Evolutionary conservation across 768 basidiomycete genomes (phyloP).

Genomic region (Leccinum boreale): DNA sequence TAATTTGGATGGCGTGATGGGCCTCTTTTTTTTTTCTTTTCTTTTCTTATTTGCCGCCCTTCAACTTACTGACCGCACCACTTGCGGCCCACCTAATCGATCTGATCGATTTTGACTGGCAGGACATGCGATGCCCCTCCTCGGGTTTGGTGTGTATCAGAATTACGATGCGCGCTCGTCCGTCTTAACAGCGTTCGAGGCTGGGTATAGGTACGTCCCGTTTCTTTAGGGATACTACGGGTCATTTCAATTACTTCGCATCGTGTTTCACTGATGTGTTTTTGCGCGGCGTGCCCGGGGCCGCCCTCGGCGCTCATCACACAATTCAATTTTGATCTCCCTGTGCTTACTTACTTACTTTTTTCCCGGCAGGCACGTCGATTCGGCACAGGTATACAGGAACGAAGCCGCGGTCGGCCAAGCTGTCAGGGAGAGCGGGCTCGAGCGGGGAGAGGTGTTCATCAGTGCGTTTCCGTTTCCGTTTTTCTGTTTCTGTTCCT

Average conservation of each 20-base stretch:
- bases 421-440: conserved; percentile 53
- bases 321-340: not conserved
- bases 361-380: conserved; percentile 52
- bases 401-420: conserved; percentile 64
- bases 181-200: conserved; percentile 58
- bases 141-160: conserved; percentile 72
- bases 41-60: not conserved
- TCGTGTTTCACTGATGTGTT: not conserved
- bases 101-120: conserved; percentile 4
- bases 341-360: not conserved
- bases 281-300: not conserved
- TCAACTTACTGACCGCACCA: not conserved
- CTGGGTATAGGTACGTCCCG: conserved; percentile 55
- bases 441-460: conserved; percentile 61
- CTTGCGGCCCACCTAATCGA: not conserved
- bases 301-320: not conserved
- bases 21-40: not conserved
- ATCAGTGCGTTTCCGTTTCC: conserved; percentile 49
- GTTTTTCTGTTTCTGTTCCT: not conserved
- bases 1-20: not conserved
- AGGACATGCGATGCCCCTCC: conserved; percentile 58
- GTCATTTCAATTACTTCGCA: not conserved
- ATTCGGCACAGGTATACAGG: conserved; percentile 67
- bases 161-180: conserved; percentile 56
- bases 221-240: not conserved